Base-by-base conservation (phyloP, 345 rosid species). In the Populus euphratica region DNA sequence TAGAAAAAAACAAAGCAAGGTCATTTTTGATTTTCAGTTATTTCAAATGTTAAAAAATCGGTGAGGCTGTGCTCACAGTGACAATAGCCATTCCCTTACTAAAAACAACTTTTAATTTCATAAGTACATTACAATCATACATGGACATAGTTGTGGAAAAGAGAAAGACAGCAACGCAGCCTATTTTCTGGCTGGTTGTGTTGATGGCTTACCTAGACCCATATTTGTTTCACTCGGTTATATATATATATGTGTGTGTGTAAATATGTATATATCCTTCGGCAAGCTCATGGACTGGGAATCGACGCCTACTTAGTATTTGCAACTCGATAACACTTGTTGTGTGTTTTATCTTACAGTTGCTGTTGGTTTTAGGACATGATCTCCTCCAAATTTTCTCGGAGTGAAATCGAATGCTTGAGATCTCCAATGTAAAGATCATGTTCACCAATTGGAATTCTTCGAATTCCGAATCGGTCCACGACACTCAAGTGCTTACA, bases 401-500 rank as follows among this genome's bases (percentile, higher is more conserved):
- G 90, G 80, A 95, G 85, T 10, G 89, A 85, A 79, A 95, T 78
- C 52, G 96, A 88, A 86, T 93, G 98, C 85, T 92, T 89, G 82
- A 95, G 83, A 70, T 89, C 94, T 64, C 98, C 99, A 70, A 96
- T 83, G 50, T 84, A 93, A 50, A 96, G 59, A 38, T 79, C 74
- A 75, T 96, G 99, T 47, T 90, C 81, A 68, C 98, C 98, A 82
- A 91, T 82, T 5, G 99, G 99, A 75, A 96, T 88, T 81, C 99
- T 96, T 82, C 94, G 90, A 79, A 85, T 85, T 9, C 99, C 99
- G 10, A 84, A 84, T 74, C 80, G 80, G 66, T 96, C 99, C 4
- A 87, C 98, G 10, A 92, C 87, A 56, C 94, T 91, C 68, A 96
- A 82, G 79, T 93, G 96, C 80, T 92, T 87, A 56, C 99, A 96